These are phyloP conservation scores for Metroxylon sagu DNA, from an alignment of 176 grass and related monocot genomes.

Conservation along the genomic window DNA sequence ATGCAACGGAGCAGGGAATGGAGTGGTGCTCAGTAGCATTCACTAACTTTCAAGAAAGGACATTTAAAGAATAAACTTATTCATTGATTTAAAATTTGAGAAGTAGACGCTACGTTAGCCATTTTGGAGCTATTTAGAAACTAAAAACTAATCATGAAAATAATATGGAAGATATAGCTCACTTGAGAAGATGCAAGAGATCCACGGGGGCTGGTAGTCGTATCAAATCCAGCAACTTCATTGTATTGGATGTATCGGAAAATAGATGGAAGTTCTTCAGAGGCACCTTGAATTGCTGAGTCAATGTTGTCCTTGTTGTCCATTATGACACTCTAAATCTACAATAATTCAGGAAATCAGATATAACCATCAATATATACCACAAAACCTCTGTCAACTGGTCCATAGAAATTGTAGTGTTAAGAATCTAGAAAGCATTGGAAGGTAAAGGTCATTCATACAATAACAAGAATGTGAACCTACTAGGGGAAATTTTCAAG, in stretches of 20 bases:
- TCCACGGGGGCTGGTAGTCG: constrained; percentile 1
- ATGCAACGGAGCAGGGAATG: too few species aligned
- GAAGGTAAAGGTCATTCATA: too few species aligned
- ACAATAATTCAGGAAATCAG: too few species aligned
- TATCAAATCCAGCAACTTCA: constrained; percentile 30
- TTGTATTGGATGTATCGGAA: constrained; percentile 20
- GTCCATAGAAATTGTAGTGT: too few species aligned
- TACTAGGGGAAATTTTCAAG: too few species aligned
- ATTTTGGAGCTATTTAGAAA: neutral
- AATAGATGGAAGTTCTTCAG: constrained; percentile 32
- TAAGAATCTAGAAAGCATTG: too few species aligned
- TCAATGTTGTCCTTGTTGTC: constrained; percentile 9
- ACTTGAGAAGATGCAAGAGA: constrained; percentile 18
- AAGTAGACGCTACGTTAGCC: neutral
- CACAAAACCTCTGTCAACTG: too few species aligned
- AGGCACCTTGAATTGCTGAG: constrained; percentile 12
- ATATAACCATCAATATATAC: too few species aligned
- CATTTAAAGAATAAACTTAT: too few species aligned
- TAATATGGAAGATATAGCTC: neutral
- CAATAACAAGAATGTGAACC: too few species aligned
- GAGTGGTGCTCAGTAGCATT: too few species aligned
- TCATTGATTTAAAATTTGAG: neutral
- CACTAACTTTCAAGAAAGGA: too few species aligned
- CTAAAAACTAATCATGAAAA: neutral
- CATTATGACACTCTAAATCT: constrained; percentile 8